These are phyloP conservation scores for Carallia brachiata DNA, from an alignment of 345 rosid genomes.

Conservation along the genomic window DNA sequence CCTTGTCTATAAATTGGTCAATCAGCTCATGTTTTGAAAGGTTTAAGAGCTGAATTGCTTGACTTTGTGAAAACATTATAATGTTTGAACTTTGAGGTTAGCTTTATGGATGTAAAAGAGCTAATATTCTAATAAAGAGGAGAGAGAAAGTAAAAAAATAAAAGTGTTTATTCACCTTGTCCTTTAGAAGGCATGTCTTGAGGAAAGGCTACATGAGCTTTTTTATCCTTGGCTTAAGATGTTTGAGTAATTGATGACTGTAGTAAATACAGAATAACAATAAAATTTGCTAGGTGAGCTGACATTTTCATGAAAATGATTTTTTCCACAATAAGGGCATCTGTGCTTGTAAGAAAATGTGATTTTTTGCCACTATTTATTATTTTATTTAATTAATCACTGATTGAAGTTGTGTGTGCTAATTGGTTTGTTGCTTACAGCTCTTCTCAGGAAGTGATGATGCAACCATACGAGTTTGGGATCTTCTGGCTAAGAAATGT, in stretches of 20 bases:
- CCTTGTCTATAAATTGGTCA: background rate
- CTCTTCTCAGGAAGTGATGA: slow-evolving; percentile 91
- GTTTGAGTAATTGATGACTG: background rate
- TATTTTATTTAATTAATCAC: background rate
- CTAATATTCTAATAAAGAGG: background rate
- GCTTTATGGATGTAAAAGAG: background rate
- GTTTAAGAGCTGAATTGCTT: background rate
- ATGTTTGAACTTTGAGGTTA: background rate
- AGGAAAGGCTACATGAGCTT: too few relatives aligned
- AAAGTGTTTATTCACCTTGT: too few relatives aligned
- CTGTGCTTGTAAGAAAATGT: background rate
- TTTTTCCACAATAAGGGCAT: too few relatives aligned
- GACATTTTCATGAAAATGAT: background rate
- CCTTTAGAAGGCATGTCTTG: too few relatives aligned
- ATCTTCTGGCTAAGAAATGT: slow-evolving; percentile 72
- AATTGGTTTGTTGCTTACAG: slow-evolving; percentile 34
- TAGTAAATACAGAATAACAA: background rate
- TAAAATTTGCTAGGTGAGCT: background rate
- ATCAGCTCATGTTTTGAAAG: background rate
- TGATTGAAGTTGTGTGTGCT: background rate
- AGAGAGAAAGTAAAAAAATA: too few relatives aligned
- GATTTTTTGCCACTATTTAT: background rate
- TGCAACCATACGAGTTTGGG: slow-evolving; percentile 83
- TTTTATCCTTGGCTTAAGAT: background rate
- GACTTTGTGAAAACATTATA: background rate